Conservation (phyloP, 225 moss, liverwort and hornwort genomes). For the Takakia lepidozioides region DNA sequence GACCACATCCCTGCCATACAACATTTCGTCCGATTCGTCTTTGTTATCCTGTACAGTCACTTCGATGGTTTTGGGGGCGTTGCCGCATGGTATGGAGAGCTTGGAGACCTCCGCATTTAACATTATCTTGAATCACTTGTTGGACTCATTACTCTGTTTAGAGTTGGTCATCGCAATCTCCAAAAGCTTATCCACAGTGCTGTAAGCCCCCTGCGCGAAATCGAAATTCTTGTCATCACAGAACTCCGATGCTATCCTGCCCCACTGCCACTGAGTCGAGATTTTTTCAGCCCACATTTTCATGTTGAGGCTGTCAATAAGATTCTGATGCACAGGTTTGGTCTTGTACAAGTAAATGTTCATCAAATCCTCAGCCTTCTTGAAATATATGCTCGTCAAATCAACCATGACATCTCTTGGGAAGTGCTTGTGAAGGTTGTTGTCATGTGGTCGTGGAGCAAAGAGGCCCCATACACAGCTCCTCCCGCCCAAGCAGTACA, state of each 20-base stretch:
- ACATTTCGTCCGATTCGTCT: background rate
- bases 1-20: background rate
- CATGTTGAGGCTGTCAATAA: constrained; percentile 7
- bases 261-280: constrained; percentile 2
- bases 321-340: constrained; percentile 7
- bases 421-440: background rate
- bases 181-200: constrained; percentile 6
- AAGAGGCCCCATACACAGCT: constrained; percentile 7
- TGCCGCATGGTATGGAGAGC: background rate
- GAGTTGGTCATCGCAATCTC: constrained; percentile 1
- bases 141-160: background rate
- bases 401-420: background rate
- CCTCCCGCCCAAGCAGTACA: constrained; percentile 7
- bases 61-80: background rate
- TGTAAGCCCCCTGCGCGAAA: constrained; percentile 1
- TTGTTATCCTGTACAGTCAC: background rate
- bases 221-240: constrained; percentile 7
- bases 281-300: background rate
- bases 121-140: background rate
- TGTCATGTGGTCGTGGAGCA: constrained; percentile 2
- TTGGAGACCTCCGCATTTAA: constrained; percentile 3
- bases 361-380: constrained; percentile 3
- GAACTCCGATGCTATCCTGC: constrained; percentile 4
- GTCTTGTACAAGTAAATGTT: constrained; percentile 4
- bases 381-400: background rate